Evolutionary conservation across 2,329 filamentous ascomycete genomes (phyloP).

Genomic region (Curvularia sp.): DNA sequence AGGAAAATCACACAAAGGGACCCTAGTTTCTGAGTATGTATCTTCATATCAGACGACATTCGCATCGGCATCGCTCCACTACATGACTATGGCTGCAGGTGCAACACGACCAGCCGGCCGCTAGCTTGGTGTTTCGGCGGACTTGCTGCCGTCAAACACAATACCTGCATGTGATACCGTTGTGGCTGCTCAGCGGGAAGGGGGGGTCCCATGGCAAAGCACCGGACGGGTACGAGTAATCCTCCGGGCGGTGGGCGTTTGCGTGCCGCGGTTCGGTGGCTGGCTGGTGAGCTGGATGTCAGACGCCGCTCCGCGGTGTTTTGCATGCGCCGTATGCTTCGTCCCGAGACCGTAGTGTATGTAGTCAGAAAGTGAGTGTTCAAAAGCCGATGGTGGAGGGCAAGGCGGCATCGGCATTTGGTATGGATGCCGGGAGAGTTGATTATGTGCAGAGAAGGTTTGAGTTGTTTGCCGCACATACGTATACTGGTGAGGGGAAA

Average conservation of each 20-base stretch:
- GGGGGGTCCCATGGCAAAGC: constrained; percentile 1
- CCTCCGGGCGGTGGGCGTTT: constrained; percentile 11
- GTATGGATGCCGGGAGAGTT: not conserved
- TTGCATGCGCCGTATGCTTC: not conserved
- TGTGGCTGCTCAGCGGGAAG: constrained; percentile 2
- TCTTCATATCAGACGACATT: not conserved
- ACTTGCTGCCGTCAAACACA: constrained; percentile 7
- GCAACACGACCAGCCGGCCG: not conserved
- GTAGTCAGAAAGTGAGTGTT: not conserved
- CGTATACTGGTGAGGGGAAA: not conserved
- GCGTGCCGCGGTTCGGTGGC: too few species aligned
- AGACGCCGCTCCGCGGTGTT: constrained; percentile 3
- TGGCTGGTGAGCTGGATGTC: not conserved
- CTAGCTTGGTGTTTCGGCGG: constrained; percentile 3
- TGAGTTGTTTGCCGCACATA: not conserved
- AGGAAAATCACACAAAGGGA: not conserved
- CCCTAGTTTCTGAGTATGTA: not conserved
- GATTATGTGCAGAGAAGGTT: not conserved
- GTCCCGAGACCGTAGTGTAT: constrained; percentile 10
- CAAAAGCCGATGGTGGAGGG: constrained; percentile 9
- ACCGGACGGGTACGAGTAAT: constrained; percentile 17
- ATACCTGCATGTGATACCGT: constrained; percentile 16
- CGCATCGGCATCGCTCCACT: constrained; percentile 5
- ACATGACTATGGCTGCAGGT: too few species aligned
- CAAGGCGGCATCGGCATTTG: constrained; percentile 2